Base-by-base conservation (phyloP, 495 filamentous ascomycete species). In the Mycothermus thermophilus region DNA sequence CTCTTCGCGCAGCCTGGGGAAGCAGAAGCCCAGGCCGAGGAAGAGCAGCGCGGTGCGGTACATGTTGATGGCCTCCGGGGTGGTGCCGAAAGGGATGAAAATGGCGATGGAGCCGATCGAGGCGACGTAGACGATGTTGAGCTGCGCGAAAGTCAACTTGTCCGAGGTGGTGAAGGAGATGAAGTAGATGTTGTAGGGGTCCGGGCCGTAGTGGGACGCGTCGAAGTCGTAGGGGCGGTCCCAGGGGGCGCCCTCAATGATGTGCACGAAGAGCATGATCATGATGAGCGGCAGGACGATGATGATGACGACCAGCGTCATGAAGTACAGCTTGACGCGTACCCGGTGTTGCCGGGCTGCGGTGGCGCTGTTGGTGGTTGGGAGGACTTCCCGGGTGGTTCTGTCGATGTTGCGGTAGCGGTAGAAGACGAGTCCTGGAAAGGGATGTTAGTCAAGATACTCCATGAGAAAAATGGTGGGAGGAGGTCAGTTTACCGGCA, bases 21-120 rank as follows among this genome's bases (percentile, higher is more conserved):
- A 66, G 30, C 60, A 38, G 23, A 52, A 63, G 9, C 58, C 70
- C 12, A 81, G 40, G 1, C 75, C 71, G 13, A 72, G 4, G 8
- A 38, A 48, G 19, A 65, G 48, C 3, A 78, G 58, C 41, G 68
- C 64, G 3, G 48, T 50, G 34, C 73, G 67, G 52, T 95, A 94
- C 55, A 80, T 74, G 28, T 67, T 66, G n/a, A 69, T 55, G 3
- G 81, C 82, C 37, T 94, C 88, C 14, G 60, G 62, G 11, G 82
- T 85, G 11, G 79, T 70, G 19, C 90, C 90, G 48, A 93, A 94
- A 63, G 86, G 79, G 24, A 74, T 36, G 43, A 92, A 83, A 10
- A 83, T 63, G 30, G 75, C 41, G 29, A 77, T 63, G 0, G 71
- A 71, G 1, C 71, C 59, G 1, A 60, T 59, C 33, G 83, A 65